phyloP scores from a whole-genome alignment of 352 stramenopile species.

The Aphanomyces euteiches region DNA sequence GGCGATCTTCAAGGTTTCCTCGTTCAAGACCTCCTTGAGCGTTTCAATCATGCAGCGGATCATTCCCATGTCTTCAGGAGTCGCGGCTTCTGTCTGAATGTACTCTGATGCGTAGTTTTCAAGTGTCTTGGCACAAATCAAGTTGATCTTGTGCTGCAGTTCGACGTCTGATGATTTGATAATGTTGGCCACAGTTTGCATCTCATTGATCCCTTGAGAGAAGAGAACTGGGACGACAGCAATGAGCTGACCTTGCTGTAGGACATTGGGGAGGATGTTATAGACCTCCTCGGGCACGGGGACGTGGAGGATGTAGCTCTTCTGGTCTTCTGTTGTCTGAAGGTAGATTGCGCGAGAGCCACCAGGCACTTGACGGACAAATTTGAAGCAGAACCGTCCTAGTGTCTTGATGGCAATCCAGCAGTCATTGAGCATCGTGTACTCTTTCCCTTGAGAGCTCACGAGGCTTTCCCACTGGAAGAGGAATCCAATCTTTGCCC shows the following conservation, averaged over 20 bases:
- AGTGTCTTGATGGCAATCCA: constrained; percentile 33
- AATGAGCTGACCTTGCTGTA: constrained; percentile 14
- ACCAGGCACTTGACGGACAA: constrained; percentile 8
- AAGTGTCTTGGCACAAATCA: constrained; percentile 15
- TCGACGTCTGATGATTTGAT: constrained; percentile 29
- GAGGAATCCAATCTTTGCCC: constrained; percentile 33
- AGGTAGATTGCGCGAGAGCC: background rate
- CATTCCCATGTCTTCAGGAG: background rate
- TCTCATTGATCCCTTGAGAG: constrained; percentile 54
- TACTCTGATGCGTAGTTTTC: constrained; percentile 5
- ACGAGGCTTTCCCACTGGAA: constrained; percentile 70
- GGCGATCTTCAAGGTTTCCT: constrained; percentile 11
- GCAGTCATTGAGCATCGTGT: constrained; percentile 59
- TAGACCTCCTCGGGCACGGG: constrained; percentile 31
- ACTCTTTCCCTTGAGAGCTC: constrained; percentile 60
- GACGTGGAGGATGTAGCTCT: constrained; percentile 62
- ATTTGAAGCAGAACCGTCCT: constrained; percentile 22
- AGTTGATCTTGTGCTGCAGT: constrained; percentile 32
- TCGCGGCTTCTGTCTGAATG: background rate
- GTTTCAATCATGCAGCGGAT: background rate
- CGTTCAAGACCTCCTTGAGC: background rate
- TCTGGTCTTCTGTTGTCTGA: constrained; percentile 27
- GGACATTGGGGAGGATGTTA: background rate
- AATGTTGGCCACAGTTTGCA: constrained; percentile 51
- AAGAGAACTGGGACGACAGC: constrained; percentile 28